Conservation (phyloP, 441 rosid species). For the Oxalis stricta region DNA sequence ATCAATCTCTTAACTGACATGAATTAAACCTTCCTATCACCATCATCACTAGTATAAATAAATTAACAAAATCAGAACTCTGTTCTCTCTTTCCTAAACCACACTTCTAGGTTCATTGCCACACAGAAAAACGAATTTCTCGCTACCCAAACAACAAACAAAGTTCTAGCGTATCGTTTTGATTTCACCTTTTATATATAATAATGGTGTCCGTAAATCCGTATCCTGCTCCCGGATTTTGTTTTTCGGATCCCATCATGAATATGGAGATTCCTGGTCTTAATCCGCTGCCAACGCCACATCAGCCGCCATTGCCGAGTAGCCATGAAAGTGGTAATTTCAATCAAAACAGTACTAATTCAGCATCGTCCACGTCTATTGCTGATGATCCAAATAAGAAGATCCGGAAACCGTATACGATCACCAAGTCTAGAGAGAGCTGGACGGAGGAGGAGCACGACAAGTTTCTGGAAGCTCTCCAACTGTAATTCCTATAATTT, state of each 20-base stretch:
- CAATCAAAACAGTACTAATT: too few species aligned
- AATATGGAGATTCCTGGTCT: constrained; percentile 19
- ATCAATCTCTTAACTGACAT: too few species aligned
- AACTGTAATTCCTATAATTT: constrained; percentile 26
- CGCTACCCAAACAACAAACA: not conserved
- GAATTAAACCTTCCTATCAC: too few species aligned
- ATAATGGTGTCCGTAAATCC: constrained; percentile 43
- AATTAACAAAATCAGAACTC: too few species aligned
- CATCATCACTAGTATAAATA: too few species aligned
- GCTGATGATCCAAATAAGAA: constrained; percentile 54
- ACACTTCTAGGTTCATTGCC: too few species aligned
- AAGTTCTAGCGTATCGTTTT: not conserved
- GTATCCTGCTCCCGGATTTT: constrained; percentile 24
- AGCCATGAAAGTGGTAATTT: not conserved
- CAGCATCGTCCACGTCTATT: constrained; percentile 12
- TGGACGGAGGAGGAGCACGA: constrained; percentile 97
- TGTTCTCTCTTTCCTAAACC: too few species aligned
- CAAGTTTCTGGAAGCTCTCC: constrained; percentile 91
- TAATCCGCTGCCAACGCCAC: constrained; percentile 13
- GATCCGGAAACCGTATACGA: constrained; percentile 85
- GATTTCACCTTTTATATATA: too few species aligned
- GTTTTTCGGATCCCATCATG: constrained; percentile 33
- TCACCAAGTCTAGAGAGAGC: constrained; percentile 92
- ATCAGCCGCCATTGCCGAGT: not conserved
- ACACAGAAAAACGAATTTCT: not conserved